These are phyloP conservation scores for Pelargonium australe DNA, from an alignment of 441 rosid species.

Conservation along the genomic window DNA sequence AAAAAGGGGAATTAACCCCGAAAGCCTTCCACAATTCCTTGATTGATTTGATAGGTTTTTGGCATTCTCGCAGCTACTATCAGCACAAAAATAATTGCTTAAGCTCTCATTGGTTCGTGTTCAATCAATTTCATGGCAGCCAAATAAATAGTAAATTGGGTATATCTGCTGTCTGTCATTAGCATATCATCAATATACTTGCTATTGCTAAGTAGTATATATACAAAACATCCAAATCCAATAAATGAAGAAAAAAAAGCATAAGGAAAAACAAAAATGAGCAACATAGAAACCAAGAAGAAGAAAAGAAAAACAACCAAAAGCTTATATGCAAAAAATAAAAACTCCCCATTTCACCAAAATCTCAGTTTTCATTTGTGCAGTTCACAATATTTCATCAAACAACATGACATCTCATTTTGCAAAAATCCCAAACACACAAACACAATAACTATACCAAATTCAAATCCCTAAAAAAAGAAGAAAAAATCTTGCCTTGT, in stretches of 20 bases:
- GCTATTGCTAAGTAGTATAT: neutral
- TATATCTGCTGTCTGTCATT: neutral
- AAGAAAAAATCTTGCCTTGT: conserved; percentile 22
- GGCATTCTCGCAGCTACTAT: neutral
- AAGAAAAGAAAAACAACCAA: neutral
- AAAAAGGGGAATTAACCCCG: neutral
- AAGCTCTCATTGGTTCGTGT: neutral
- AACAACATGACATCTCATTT: conserved; percentile 8
- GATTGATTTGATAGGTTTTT: neutral
- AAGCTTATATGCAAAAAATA: neutral
- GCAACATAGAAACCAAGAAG: neutral
- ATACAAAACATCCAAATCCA: neutral
- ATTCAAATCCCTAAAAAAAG: neutral
- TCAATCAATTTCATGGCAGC: neutral
- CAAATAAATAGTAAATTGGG: neutral
- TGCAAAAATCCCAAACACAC: neutral
- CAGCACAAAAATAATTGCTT: neutral
- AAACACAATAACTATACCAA: neutral
- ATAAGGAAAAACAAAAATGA: neutral
- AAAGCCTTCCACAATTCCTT: neutral
- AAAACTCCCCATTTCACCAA: neutral
- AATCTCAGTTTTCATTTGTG: neutral
- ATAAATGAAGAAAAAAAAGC: neutral
- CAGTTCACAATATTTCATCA: neutral
- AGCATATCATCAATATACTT: neutral